These are phyloP conservation scores for Paxillus rubicundulus DNA, from an alignment of 768 basidiomycete species.

Conservation along the genomic window DNA sequence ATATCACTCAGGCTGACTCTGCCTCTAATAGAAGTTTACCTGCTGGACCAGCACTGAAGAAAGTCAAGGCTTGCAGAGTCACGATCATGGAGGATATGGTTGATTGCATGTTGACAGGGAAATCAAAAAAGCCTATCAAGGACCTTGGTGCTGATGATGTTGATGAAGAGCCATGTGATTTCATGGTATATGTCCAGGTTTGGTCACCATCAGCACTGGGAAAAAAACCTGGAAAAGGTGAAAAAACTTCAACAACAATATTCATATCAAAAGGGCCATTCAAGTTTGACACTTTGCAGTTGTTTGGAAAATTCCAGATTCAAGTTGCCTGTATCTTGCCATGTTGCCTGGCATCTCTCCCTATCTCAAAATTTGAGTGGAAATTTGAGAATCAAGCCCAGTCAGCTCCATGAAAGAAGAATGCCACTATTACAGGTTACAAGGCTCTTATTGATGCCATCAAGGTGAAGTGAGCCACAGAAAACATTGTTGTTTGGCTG, in stretches of 20 bases:
- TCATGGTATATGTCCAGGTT: slow-evolving; percentile 7
- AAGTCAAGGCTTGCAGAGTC: no score
- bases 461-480: slow-evolving; percentile 8
- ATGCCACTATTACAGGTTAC: slow-evolving; percentile 1
- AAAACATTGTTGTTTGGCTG: slow-evolving; percentile 5
- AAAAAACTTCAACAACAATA: not conserved
- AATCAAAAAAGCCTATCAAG: no score
- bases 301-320: not conserved
- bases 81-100: no score
- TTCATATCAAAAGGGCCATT: not conserved
- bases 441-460: slow-evolving; percentile 5
- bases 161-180: not conserved
- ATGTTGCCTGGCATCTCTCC: not conserved
- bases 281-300: not conserved
- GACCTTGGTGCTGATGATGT: no score
- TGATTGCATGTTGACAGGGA: no score
- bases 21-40: no score
- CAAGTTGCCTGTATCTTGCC: not conserved
- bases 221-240: not conserved
- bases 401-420: slow-evolving; percentile 3
- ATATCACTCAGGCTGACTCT: no score
- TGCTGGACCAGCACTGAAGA: no score
- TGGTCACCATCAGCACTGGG: not conserved
- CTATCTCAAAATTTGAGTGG: slow-evolving; percentile 3
- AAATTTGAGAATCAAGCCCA: slow-evolving; percentile 6